Evolutionary conservation across 2,329 filamentous ascomycete genomes (phyloP).

Genomic region (Zasmidium cellare): DNA sequence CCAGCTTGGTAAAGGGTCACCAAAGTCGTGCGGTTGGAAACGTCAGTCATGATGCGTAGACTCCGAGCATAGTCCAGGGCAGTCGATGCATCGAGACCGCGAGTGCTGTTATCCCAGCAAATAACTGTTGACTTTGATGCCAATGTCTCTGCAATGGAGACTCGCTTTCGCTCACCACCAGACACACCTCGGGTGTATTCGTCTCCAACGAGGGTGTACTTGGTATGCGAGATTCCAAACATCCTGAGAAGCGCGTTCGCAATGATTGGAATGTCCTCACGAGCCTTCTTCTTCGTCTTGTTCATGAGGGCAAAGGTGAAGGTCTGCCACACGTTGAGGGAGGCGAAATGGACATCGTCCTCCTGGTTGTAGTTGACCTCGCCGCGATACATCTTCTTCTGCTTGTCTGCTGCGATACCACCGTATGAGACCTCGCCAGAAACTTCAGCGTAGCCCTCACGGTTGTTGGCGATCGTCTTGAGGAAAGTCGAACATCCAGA

Average conservation of each 20-base stretch:
- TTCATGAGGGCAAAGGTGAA: slow-evolving; percentile 72
- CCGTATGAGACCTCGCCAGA: slow-evolving; percentile 71
- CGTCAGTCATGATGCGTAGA: slow-evolving; percentile 76
- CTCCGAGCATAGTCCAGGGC: slow-evolving; percentile 76
- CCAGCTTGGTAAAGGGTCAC: slow-evolving; percentile 72
- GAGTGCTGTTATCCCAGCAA: slow-evolving; percentile 78
- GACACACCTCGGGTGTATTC: slow-evolving; percentile 71
- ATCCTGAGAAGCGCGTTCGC: slow-evolving; percentile 71
- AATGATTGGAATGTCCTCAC: slow-evolving; percentile 65
- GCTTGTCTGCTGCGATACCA: slow-evolving; percentile 66
- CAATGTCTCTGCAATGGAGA: slow-evolving; percentile 75
- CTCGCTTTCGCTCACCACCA: slow-evolving; percentile 78
- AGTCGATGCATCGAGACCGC: slow-evolving; percentile 77
- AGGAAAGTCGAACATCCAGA: slow-evolving; percentile 76
- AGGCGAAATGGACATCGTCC: slow-evolving; percentile 73
- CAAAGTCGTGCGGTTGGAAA: slow-evolving; percentile 68
- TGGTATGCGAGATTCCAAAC: slow-evolving; percentile 76
- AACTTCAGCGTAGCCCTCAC: slow-evolving; percentile 64
- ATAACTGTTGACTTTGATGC: slow-evolving; percentile 72
- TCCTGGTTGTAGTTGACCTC: slow-evolving; percentile 79
- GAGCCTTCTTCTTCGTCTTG: slow-evolving; percentile 69
- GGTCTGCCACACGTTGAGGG: slow-evolving; percentile 75
- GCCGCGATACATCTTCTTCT: slow-evolving; percentile 67
- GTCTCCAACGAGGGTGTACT: slow-evolving; percentile 74
- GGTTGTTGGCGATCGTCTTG: slow-evolving; percentile 72